These are phyloP conservation scores for Scheffersomyces parashehatae DNA, from an alignment of 1,139 yeast species.

Conservation along the genomic window DNA sequence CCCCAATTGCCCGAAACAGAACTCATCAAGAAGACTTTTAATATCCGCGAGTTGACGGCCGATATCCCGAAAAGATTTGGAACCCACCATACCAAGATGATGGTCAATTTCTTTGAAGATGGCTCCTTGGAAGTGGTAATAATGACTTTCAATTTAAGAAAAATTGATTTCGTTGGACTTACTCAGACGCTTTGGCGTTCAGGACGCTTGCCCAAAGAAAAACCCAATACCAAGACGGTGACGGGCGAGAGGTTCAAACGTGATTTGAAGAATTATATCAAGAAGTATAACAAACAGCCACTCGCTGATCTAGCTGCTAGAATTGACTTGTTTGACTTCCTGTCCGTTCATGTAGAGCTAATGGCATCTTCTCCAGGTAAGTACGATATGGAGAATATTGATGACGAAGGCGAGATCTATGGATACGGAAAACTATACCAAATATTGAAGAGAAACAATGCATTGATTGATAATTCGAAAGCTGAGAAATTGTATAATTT, in stretches of 20 bases:
- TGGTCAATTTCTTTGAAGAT: slow-evolving; percentile 54
- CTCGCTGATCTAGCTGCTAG: slow-evolving; percentile 27
- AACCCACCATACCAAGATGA: slow-evolving; percentile 69
- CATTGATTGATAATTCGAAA: slow-evolving; percentile 22
- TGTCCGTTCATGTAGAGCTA: slow-evolving; percentile 49
- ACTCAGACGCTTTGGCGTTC: slow-evolving; percentile 70
- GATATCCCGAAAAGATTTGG: slow-evolving; percentile 37
- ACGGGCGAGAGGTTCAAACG: slow-evolving; percentile 24
- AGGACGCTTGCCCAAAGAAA: slow-evolving; percentile 36
- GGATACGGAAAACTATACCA: slow-evolving; percentile 57
- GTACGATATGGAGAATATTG: slow-evolving; percentile 16
- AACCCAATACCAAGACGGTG: slow-evolving; percentile 4
- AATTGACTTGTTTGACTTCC: slow-evolving; percentile 43
- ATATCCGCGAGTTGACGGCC: slow-evolving; percentile 33
- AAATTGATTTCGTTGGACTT: slow-evolving; percentile 53
- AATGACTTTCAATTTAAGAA: slow-evolving; percentile 60
- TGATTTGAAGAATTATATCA: slow-evolving; percentile 46
- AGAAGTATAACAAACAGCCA: slow-evolving; percentile 34
- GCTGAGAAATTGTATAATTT: slow-evolving; percentile 27
- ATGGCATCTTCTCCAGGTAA: slow-evolving; percentile 59
- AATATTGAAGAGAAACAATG: slow-evolving; percentile 32
- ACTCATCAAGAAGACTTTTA: slow-evolving; percentile 18
- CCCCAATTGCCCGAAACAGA: slow-evolving; percentile 11
- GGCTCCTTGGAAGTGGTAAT: slow-evolving; percentile 46
- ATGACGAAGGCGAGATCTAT: slow-evolving; percentile 24